Evolutionary conservation across 208 protist species (phyloP), one percentile per base, ranked within the genome.

Genomic region (Leishmania braziliensis): DNA sequence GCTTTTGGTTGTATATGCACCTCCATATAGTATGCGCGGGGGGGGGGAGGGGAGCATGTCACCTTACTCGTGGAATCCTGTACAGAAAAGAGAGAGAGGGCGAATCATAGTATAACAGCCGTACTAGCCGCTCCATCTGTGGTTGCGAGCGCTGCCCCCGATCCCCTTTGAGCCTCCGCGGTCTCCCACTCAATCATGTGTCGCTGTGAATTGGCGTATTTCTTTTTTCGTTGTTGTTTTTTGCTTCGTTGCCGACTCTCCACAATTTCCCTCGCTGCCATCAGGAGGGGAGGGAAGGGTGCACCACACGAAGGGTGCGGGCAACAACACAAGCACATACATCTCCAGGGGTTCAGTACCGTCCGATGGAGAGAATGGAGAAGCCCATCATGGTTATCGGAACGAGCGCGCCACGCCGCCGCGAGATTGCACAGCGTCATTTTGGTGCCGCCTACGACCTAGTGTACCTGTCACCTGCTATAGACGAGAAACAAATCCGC

Each of bases 401-500:
- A 29, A 97, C 94, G 54, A 96, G 94, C 60, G 84, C 94, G 20
- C 20, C 58, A 54, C 81, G 76, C 46, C 87, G 94, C 10, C 90
- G 84, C 3, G 66, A 89, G 5, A 85, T 87, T 29, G 84, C 92
- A 14, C 43, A 75, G 48, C 20, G 39, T 16, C 71, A 89, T 82
- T 96, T 95, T 86, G 77, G 78, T 20, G 62, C 65, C 20, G 43
- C 51, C 18, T 95, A 89, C 83, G 78, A 89, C 16, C 56, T 94
- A 0, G 74, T 86, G 16, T 96, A 88, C 68, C 16, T 93, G 0
- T 90, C 93, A 29, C 95, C 95, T 26, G 93, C 95, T 51, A 96
- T 98, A 81, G 92, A 98, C 65, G 95, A 98, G 83, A 95, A 95
- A 76, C 81, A 78, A 26, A 79, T 89, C 33, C 90, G 93, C n/a